Conservation (phyloP, 768 basidiomycete species). For the Collybia mongolica region DNA sequence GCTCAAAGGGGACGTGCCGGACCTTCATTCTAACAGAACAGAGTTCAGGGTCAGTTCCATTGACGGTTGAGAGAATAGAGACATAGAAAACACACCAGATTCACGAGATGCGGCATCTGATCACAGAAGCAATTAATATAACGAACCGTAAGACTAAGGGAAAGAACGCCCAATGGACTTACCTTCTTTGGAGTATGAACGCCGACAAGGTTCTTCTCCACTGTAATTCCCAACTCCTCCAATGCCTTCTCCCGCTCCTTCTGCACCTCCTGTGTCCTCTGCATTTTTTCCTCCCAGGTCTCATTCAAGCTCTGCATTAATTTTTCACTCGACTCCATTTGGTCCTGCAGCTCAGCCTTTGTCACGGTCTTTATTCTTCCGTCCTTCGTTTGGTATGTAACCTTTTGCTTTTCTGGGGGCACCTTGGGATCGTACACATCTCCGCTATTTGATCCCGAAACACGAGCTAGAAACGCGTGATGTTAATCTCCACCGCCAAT, state of each 20-base stretch:
- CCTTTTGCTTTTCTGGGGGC: conserved; percentile 93
- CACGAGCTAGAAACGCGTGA: conserved; percentile 54
- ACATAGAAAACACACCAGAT: conserved; percentile 61
- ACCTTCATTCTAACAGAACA: conserved; percentile 66
- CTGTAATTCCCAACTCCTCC: conserved; percentile 96
- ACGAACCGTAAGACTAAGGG: conserved; percentile 3
- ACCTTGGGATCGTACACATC: conserved; percentile 83
- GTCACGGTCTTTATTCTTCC: conserved; percentile 94
- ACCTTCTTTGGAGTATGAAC: conserved; percentile 98
- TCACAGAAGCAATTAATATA: conserved; percentile 9
- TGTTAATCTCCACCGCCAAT: background rate
- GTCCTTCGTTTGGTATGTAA: conserved; percentile 90
- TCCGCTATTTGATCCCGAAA: conserved; percentile 66
- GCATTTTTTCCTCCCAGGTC: conserved; percentile 95
- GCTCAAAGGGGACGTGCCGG: conserved; percentile 17
- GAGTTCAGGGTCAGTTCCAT: conserved; percentile 13
- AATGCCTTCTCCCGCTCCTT: conserved; percentile 96
- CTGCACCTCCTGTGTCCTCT: conserved; percentile 90
- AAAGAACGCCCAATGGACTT: conserved; percentile 30
- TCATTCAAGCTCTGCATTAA: conserved; percentile 91
- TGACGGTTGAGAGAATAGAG: conserved; percentile 1
- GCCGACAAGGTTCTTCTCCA: conserved; percentile 94
- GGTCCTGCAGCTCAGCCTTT: conserved; percentile 96
- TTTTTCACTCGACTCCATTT: conserved; percentile 94
- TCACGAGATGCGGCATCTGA: conserved; percentile 92